Conservation (phyloP, 495 filamentous ascomycete genomes). For the Talaromyces ruber region DNA sequence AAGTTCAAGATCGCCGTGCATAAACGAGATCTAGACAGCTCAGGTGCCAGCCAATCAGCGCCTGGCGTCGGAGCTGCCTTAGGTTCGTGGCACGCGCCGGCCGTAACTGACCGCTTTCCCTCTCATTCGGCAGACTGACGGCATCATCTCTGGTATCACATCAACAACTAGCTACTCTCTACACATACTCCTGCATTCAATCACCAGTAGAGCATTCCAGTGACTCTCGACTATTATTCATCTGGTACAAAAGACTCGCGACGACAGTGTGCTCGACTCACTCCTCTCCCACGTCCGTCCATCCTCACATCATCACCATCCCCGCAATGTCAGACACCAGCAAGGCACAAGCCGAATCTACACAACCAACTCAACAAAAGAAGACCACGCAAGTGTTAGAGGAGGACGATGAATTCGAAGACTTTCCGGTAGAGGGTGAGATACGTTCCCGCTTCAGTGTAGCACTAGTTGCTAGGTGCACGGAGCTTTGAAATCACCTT, state of each 20-base stretch:
- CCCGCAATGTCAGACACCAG: constrained; percentile 36
- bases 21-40: background rate
- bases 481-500: background rate
- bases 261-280: constrained; percentile 3
- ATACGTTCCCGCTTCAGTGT: background rate
- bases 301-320: constrained; percentile 7
- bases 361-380: constrained; percentile 28
- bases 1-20: background rate
- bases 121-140: background rate
- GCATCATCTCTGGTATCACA: background rate
- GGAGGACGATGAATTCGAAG: constrained; percentile 98
- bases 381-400: constrained; percentile 65
- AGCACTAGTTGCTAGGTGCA: background rate
- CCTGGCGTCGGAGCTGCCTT: background rate
- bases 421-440: constrained; percentile 93
- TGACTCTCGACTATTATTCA: background rate
- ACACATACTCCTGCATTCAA: background rate
- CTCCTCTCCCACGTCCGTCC: constrained; percentile 1
- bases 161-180: background rate
- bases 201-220: background rate
- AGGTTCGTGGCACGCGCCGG: background rate
- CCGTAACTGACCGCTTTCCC: background rate
- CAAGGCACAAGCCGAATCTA: constrained; percentile 20
- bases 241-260: background rate
- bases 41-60: background rate